Conservation (phyloP, 169 alveolate genomes). For the Blepharisma undulans region DNA sequence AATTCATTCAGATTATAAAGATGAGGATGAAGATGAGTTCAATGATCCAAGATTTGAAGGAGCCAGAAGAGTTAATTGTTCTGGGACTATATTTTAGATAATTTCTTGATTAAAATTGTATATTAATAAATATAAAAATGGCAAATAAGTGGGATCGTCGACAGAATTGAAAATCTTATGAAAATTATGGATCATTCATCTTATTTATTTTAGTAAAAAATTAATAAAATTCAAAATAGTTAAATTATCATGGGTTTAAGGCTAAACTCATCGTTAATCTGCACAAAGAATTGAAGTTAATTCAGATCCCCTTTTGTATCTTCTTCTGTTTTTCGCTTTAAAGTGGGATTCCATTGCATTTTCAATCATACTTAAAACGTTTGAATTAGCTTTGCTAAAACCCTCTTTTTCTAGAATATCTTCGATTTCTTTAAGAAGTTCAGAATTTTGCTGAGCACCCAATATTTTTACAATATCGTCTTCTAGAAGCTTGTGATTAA, state of each 20-base stretch:
- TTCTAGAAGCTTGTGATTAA: neutral
- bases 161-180: neutral
- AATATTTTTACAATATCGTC: neutral
- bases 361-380: neutral
- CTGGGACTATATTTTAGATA: slow-evolving; percentile 38
- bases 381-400: neutral
- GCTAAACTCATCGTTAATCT: neutral
- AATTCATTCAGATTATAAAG: slow-evolving; percentile 25
- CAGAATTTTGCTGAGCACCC: neutral
- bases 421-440: neutral
- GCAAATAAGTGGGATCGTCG: no score
- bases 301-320: neutral
- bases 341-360: neutral
- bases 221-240: no score
- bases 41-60: slow-evolving; percentile 33
- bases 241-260: neutral
- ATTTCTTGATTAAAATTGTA: neutral
- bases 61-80: slow-evolving; percentile 38
- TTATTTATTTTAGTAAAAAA: no score
- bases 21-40: slow-evolving; percentile 19
- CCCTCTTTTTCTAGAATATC: neutral
- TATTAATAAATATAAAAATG: no score
- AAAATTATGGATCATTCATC: no score
- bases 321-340: neutral
- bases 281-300: neutral